These are phyloP conservation scores for Lolium multiflorum DNA, from an alignment of 176 grass and related monocot genomes.

Conservation along the genomic window DNA sequence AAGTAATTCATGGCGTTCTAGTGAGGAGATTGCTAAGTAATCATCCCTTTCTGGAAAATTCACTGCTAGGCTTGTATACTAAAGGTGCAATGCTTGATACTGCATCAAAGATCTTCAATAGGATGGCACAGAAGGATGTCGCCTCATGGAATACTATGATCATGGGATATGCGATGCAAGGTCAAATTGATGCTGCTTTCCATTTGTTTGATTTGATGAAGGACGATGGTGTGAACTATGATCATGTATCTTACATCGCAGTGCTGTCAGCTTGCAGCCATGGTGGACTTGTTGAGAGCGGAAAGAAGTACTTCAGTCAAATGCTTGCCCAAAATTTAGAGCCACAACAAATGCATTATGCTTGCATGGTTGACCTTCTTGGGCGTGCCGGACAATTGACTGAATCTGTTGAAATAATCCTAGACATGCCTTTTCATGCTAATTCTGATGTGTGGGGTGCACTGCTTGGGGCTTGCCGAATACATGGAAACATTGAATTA, in stretches of 20 bases:
- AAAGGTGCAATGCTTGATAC: conserved; percentile 81
- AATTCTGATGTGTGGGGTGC: conserved; percentile 94
- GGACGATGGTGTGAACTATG: conserved; percentile 62
- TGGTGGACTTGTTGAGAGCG: conserved; percentile 76
- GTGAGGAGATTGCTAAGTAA: conserved; percentile 57
- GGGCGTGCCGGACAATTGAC: conserved; percentile 72
- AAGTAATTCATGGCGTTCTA: conserved; percentile 79
- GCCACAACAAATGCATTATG: conserved; percentile 84
- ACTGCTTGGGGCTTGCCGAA: conserved; percentile 79
- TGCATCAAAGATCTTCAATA: conserved; percentile 70
- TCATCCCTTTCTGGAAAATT: conserved; percentile 72
- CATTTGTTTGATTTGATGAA: conserved; percentile 77
- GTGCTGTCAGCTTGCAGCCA: conserved; percentile 85
- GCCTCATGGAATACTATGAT: conserved; percentile 92
- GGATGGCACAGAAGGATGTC: conserved; percentile 63
- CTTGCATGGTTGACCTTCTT: conserved; percentile 93
- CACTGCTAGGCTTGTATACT: conserved; percentile 69
- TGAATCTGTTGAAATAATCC: conserved; percentile 68
- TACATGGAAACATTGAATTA: conserved; percentile 81
- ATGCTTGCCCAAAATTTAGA: conserved; percentile 69
- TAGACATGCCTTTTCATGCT: conserved; percentile 75
- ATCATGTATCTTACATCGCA: conserved; percentile 89
- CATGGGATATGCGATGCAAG: conserved; percentile 74
- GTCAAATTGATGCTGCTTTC: conserved; percentile 70
- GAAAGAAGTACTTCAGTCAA: conserved; percentile 79